These are phyloP conservation scores for Geranomyces michiganensis DNA, from an alignment of 192 early-diverging fungal species.

Conservation along the genomic window DNA sequence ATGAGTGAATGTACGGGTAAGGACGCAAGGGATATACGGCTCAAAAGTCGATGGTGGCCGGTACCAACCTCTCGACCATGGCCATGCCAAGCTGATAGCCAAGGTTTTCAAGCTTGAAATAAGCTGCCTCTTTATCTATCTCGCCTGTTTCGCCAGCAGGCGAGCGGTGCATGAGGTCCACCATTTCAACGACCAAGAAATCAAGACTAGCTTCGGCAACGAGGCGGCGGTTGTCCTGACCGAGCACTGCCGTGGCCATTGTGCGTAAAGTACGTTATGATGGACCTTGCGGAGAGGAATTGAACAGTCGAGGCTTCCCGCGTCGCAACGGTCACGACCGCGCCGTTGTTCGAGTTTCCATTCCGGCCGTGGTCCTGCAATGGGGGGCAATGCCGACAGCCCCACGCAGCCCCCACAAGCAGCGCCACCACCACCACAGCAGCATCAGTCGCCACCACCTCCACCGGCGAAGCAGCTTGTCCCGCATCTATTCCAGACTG, in stretches of 20 bases:
- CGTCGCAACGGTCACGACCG: too few relatives aligned
- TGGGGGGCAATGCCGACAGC: too few relatives aligned
- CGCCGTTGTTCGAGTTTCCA: too few relatives aligned
- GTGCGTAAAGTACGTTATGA: neutral
- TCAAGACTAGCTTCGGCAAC: conserved; percentile 75
- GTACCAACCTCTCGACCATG: conserved; percentile 78
- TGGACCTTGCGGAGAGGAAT: too few relatives aligned
- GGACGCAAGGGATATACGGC: conserved; percentile 2
- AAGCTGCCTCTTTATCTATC: conserved; percentile 83
- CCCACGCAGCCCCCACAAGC: too few relatives aligned
- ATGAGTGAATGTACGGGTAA: neutral
- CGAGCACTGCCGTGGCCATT: conserved; percentile 18
- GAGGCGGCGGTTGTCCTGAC: conserved; percentile 32
- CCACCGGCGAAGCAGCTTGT: conserved; percentile 13
- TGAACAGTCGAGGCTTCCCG: too few relatives aligned
- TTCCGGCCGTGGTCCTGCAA: too few relatives aligned
- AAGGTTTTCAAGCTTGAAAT: conserved; percentile 86
- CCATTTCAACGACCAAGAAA: conserved; percentile 77
- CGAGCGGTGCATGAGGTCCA: conserved; percentile 64
- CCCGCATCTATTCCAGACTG: conserved; percentile 22
- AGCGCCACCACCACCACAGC: neutral
- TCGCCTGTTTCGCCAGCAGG: conserved; percentile 49
- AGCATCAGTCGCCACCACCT: neutral
- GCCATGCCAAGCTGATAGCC: conserved; percentile 89
- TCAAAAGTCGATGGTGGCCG: neutral